Evolutionary conservation across 257 asterid genomes (phyloP).

Genomic region (Plantago ovata): DNA sequence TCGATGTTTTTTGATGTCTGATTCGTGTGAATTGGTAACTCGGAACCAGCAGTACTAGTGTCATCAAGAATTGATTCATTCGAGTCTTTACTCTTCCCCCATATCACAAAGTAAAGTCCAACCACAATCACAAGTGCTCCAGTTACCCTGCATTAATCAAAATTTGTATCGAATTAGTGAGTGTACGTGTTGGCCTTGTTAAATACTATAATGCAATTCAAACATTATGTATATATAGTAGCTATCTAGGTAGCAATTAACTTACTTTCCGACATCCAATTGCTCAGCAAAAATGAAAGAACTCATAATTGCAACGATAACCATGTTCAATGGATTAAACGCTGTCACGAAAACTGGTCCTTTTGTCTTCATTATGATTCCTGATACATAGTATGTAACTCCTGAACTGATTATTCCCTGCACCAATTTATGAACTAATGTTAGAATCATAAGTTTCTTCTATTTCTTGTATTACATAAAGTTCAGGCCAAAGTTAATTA

Average conservation of each 20-base stretch:
- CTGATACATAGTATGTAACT: slow-evolving; percentile 19
- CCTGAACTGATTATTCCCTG: slow-evolving; percentile 32
- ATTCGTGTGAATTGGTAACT: not conserved
- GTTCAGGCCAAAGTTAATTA: not conserved
- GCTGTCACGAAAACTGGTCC: slow-evolving; percentile 34
- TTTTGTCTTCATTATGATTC: slow-evolving; percentile 23
- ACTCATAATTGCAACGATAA: slow-evolving; percentile 26
- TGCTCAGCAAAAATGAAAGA: slow-evolving; percentile 31
- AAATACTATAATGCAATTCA: no score
- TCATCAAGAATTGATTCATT: not conserved
- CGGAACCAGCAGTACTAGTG: not conserved
- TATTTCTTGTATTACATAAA: no score
- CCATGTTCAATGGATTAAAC: slow-evolving; percentile 31
- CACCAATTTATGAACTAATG: slow-evolving; percentile 2
- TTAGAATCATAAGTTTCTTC: not conserved
- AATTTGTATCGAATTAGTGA: no score
- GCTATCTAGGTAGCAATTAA: no score
- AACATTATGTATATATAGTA: no score
- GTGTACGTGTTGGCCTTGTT: no score
- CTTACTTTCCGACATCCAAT: slow-evolving; percentile 28
- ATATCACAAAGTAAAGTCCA: slow-evolving; percentile 28
- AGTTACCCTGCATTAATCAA: no score
- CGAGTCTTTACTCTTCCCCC: slow-evolving; percentile 26
- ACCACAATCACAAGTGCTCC: slow-evolving; percentile 21
- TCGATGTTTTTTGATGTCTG: no score